Percentiles rank a stretch among this genome's conserved stretches.
Conservation (phyloP, 176 grass and related monocot species). For the Cenchrus fungigraminus region DNA sequence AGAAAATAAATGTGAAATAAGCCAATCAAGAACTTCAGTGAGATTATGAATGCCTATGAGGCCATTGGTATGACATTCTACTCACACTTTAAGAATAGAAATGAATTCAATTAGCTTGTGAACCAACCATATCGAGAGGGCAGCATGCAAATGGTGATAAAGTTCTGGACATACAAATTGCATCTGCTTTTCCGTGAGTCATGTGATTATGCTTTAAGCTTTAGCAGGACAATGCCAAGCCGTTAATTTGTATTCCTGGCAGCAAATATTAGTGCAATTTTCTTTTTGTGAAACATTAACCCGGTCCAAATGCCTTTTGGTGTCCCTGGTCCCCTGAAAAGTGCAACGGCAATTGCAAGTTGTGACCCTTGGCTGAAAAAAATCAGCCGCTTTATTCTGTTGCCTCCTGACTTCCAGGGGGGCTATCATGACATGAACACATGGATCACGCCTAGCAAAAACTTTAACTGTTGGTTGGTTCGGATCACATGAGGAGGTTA, state of each 20-base stretch:
- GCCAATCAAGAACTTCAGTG: conserved; percentile 1
- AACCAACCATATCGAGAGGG: conserved; percentile 21
- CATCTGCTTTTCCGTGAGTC: conserved; percentile 14
- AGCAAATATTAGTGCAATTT: not conserved
- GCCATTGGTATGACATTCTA: conserved; percentile 20
- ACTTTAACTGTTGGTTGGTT: conserved; percentile 68
- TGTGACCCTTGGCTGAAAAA: conserved; percentile 39
- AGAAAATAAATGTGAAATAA: conserved; percentile 9
- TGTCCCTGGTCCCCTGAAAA: conserved; percentile 43
- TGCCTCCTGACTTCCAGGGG: conserved; percentile 47
- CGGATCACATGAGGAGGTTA: conserved; percentile 75
- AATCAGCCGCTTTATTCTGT: conserved; percentile 29
- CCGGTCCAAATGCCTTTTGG: conserved; percentile 12
- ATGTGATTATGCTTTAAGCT: conserved; percentile 31
- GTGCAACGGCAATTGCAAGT: conserved; percentile 30
- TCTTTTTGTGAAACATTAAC: conserved; percentile 5
- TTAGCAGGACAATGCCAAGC: conserved; percentile 23
- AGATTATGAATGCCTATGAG: not conserved
- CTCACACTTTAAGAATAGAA: not conserved
- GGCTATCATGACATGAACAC: conserved; percentile 56
- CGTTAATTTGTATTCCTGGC: conserved; percentile 4
- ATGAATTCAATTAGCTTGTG: conserved; percentile 29
- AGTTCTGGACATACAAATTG: conserved; percentile 35
- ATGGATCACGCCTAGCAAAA: conserved; percentile 55
- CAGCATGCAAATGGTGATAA: conserved; percentile 3